Evolutionary conservation across 1,139 yeast genomes (phyloP), one percentile per base, ranked within the genome.

Genomic region (Geotrichum phurueaensis): DNA sequence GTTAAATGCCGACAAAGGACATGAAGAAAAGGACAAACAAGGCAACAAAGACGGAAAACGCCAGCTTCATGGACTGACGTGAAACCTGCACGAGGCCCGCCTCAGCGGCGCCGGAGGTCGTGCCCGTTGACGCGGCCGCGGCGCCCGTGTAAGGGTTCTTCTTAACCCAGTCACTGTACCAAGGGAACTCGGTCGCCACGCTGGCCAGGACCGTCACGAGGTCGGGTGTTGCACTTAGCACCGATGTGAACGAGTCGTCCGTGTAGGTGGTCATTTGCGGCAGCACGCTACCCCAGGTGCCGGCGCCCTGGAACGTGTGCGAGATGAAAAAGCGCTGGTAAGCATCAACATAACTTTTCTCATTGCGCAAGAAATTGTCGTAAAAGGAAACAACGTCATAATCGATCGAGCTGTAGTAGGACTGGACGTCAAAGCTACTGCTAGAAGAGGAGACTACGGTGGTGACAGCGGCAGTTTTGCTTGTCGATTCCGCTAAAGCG

Each of bases 151-250:
- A 54, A 2, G 56, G 45, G 36, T 56, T 48, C 49, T 59, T 36
- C 0, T 25, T 15, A 22, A 48, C 50, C 60, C 61, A 61, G n/a
- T 27, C 27, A 3, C 56, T 27, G 54, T 55, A 56, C 63, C 63
- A 61, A 10, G 63, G 63, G 54, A 61, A 56, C 53, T 61, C 52
- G n/a, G 57, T 27, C 10, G 63, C 63, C 12, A 54, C 29, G 39
- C 49, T 56, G 10, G 63, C 61, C 18, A 61, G 36, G 12, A 45
- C 60, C 12, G 61, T 53, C 27, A 53, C 31, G 36, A 55, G 43
- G n/a, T 45, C 54, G 1, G 61, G 61, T 7, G 56, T 45, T 2
- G 23, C 39, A 25, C 51, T 36, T 10, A 58, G 22, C 13, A 20
- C 27, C n/a, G 63, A 54, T 5, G 63, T 56, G 31, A 54, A 61